Evolutionary conservation across 1,284 basidiomycete genomes (phyloP), one percentile per base, ranked within the genome.

Genomic region (Apiotrichum gamsii): DNA sequence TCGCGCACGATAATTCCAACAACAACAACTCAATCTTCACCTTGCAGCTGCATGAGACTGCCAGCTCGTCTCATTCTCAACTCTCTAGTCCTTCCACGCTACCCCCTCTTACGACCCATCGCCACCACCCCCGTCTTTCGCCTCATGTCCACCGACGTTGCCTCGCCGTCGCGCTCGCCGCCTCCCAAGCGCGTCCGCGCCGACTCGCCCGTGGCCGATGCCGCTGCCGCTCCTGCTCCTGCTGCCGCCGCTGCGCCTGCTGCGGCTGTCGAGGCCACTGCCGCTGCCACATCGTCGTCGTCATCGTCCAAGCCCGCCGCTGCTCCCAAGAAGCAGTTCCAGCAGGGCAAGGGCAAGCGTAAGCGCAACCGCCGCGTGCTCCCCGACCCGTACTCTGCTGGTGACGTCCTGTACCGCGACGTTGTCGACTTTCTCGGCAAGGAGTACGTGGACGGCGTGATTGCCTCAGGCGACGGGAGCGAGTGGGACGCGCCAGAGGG

Each of bases 391-490:
- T 85, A 79, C 60, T 83, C 85, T 2, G 56, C 78, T 2, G 85
- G 84, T 36, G 87, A 91, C 61, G 84, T 90, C 2, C 73, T 87
- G 29, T 82, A 78, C 69, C 78, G 76, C 39, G 88, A 94, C 56
- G 78, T 89, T 20, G 67, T 78, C 25, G 77, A 76, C 8, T 73
- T 90, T 6, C 74, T 94, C 2, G 88, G 87, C 1, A 47, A 72
- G 36, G 80, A 82, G 18, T 72, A 72, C 16, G 80, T 85, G 0
- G 75, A 80, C 19, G 65, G 69, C 8, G 75, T 79, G 5, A 66
- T 80, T 2, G 74, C 74, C 11, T 74, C 75, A 0, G 78, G 77
- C 2, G 71, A 69, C 8, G 82, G 82, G 35, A 79, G 78, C 59
- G 72, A 81, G 24, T 65, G 80, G 10, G 84, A 85, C 5, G 56